Evolutionary conservation across 2,329 filamentous ascomycete genomes (phyloP), one percentile per base, ranked within the genome.

Genomic region (Teratosphaeria viscida): DNA sequence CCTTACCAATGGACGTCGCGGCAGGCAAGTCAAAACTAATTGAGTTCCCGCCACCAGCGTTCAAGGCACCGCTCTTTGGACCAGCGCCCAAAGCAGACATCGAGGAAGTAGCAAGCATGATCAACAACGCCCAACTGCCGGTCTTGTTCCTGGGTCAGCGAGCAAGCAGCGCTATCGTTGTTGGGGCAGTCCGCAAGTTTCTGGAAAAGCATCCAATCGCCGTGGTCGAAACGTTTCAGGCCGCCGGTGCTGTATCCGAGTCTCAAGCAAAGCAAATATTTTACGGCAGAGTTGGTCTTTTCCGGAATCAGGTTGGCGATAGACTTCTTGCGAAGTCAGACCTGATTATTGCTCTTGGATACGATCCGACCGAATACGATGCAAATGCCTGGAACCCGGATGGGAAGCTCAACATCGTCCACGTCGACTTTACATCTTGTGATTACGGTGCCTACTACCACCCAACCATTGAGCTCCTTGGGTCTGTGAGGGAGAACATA

Each of bases 181-280:
- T 79, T 2, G 67, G 63, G 1, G 74, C 74, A 1, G 74, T 79
- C 10, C 76, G 76, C 10, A 66, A 70, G 0, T 74, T 79, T 55
- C 70, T 79, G 8, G 64, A 66, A 7, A 74, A 72, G 54, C 72
- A 74, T 62, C 75, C 75, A 0, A 71, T 79, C 7, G 76, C 77
- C 1, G 76, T 79, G 1, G 72, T 80, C n/a, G 78, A 80, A 66
- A 80, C 78, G 0, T 80, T 80, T 66, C 77, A 80, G 66, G 78
- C 78, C 1, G 78, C 78, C 1, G 78, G 78, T 7, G 76, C 77
- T 12, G 73, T 80, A 14, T 73, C 76, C 4, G 67, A 74, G 58
- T 74, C 77, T 26, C 70, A 78, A 7, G 72, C 73, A 1, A 61
- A 70, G 43, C 73, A 76, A 54, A 69, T 78, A 8, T 80, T 79